Evolutionary conservation across 1,284 basidiomycete genomes (phyloP), one percentile per base, ranked within the genome.

Genomic region (Apiotrichum laibachii): DNA sequence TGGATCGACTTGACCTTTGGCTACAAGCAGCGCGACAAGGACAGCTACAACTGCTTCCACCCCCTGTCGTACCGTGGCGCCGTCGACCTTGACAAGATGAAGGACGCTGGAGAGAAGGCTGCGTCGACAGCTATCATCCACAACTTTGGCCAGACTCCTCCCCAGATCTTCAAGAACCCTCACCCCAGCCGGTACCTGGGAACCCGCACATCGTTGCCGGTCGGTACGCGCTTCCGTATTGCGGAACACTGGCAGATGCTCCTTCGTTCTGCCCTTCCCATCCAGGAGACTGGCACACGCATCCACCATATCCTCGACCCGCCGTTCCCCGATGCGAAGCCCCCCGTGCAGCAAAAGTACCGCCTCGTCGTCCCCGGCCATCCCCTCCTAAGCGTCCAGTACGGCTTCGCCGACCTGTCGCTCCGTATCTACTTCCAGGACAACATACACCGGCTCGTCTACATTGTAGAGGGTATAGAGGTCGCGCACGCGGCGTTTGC

Each of bases 81-180:
- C 0, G 90, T 97, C 63, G 92, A 94, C 71, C 78, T 95, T 18
- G 92, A 94, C 72, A 78, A 83, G 1, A 94, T 96, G 60, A 85
- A 85, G 13, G 89, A 95, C 68, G 86, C 91, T 49, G 80, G 90
- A 22, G 91, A 98, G 77, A 85, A 90, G 43, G 90, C 93, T 68
- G 92, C 93, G 0, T 91, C 90, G 2, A 89, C 94, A 10, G 91
- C 92, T 5, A 95, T 94, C 64, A 96, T 98, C 49, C 93, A 97
- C 77, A 96, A 95, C 66, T 89, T 94, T 70, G 92, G 92, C 18
- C 91, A 94, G 77, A 94, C 92, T 0, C 92, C 92, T 2, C 82
- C 86, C 31, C 92, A 91, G 72, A 83, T 97, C n/a, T 98, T 97
- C 77, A 82, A 80, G n/a, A 72, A 80, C 1, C 85, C 90, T 5